These are phyloP conservation scores for Myriosclerotinia scirpicola DNA, from an alignment of 2,329 filamentous ascomycete genomes.

Conservation along the genomic window DNA sequence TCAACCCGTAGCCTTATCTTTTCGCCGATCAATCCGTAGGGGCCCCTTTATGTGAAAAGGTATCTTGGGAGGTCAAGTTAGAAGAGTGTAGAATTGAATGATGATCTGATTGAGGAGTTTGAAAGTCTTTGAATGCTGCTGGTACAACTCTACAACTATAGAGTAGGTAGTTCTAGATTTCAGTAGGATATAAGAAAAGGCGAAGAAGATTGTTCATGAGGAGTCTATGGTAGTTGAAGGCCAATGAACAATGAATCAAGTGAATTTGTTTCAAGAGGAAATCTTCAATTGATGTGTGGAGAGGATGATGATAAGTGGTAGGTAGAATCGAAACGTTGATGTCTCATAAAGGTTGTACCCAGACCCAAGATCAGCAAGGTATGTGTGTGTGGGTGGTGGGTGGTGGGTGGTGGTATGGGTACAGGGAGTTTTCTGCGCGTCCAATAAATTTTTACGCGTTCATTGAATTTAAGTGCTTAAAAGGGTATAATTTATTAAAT, in stretches of 20 bases:
- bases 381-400: too few relatives aligned
- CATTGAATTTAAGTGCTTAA: too few relatives aligned
- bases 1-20: not conserved
- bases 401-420: too few relatives aligned
- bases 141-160: not conserved
- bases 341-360: conserved; percentile 11
- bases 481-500: too few relatives aligned
- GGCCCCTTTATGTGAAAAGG: not conserved
- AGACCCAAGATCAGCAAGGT: not conserved
- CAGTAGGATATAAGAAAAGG: conserved; percentile 20
- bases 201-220: not conserved
- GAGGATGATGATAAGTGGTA: not conserved
- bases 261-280: not conserved
- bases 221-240: not conserved
- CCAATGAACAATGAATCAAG: not conserved
- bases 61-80: not conserved
- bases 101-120: not conserved
- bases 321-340: not conserved
- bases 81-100: not conserved
- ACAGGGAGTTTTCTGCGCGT: too few relatives aligned
- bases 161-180: not conserved
- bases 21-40: not conserved
- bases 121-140: not conserved
- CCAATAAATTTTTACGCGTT: too few relatives aligned
- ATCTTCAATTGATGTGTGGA: not conserved